phyloP scores from a whole-genome alignment of 176 grass and related monocot genomes.

The Echinochloa phyllopogon region DNA sequence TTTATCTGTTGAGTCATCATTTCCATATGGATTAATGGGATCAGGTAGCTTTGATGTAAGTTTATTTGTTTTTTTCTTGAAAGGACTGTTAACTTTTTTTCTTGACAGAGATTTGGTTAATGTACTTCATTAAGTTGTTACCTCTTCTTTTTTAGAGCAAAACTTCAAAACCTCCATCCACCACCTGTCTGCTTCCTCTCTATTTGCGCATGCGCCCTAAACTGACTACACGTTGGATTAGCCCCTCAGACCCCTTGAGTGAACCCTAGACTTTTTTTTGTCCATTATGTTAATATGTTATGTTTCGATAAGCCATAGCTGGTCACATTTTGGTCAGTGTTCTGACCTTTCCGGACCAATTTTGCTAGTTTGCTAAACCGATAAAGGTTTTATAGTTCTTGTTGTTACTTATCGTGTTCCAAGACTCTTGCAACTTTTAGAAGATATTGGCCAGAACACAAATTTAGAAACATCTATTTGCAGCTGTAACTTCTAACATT shows the following conservation, averaged over 20 bases:
- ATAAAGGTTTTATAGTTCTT: not conserved
- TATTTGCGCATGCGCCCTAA: conserved; percentile 6
- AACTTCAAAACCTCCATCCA: not conserved
- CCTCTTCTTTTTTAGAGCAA: not conserved
- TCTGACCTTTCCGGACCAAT: conserved; percentile 4
- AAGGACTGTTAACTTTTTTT: not conserved
- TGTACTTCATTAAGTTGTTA: not conserved
- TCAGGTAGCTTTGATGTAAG: conserved; percentile 8
- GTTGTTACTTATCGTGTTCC: not conserved
- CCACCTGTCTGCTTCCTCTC: conserved; percentile 12
- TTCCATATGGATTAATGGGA: conserved; percentile 1
- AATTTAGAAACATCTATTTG: not conserved
- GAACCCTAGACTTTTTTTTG: not conserved
- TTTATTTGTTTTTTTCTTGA: not conserved
- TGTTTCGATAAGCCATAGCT: conserved; percentile 1
- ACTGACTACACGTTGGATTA: not conserved
- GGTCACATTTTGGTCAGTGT: not conserved
- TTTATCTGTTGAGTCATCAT: not conserved
- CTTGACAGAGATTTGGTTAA: not conserved
- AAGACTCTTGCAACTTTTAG: conserved; percentile 11
- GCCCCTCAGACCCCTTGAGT: too few relatives aligned
- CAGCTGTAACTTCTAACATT: conserved; percentile 40
- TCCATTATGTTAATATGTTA: not conserved
- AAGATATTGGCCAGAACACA: not conserved
- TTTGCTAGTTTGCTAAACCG: not conserved